Evolutionary conservation across 192 early-diverging fungal species (phyloP).

Genomic region (Gryganskiella cystojenkinii): DNA sequence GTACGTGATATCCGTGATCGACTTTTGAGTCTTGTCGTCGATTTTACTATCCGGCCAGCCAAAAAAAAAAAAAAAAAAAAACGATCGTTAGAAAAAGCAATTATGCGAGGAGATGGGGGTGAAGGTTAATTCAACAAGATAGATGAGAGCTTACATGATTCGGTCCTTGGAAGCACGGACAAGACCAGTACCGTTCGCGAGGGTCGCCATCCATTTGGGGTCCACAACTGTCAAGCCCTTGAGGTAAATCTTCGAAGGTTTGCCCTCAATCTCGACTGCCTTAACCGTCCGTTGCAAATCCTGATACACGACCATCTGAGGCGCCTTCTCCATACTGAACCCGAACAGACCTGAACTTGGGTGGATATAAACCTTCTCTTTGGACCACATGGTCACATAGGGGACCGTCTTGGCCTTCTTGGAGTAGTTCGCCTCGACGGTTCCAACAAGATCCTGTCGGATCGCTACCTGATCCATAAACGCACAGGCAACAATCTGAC

Average conservation of each 20-base stretch:
- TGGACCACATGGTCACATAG: conserved; percentile 79
- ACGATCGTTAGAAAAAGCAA: background rate
- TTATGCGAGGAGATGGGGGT: background rate
- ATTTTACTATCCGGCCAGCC: conserved; percentile 33
- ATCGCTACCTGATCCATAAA: conserved; percentile 95
- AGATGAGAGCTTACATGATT: conserved; percentile 35
- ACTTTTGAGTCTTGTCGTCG: conserved; percentile 62
- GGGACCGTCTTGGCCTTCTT: conserved; percentile 57
- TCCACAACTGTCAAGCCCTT: conserved; percentile 78
- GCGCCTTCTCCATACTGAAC: conserved; percentile 63
- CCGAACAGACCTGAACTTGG: conserved; percentile 73
- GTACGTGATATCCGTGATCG: conserved; percentile 66
- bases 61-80: conserved; percentile 5
- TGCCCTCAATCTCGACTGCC: conserved; percentile 46
- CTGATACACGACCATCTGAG: conserved; percentile 76
- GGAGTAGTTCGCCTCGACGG: conserved; percentile 61
- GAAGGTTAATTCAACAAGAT: background rate
- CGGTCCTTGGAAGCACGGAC: conserved; percentile 52
- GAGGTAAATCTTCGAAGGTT: conserved; percentile 47
- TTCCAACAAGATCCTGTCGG: conserved; percentile 80
- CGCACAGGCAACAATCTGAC: conserved; percentile 89
- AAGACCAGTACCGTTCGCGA: conserved; percentile 68
- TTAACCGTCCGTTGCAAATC: conserved; percentile 73
- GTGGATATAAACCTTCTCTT: conserved; percentile 82
- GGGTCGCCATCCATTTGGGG: conserved; percentile 83